Base-by-base conservation (phyloP, 805 yeast genomes). In the Peterozyma toletana region DNA sequence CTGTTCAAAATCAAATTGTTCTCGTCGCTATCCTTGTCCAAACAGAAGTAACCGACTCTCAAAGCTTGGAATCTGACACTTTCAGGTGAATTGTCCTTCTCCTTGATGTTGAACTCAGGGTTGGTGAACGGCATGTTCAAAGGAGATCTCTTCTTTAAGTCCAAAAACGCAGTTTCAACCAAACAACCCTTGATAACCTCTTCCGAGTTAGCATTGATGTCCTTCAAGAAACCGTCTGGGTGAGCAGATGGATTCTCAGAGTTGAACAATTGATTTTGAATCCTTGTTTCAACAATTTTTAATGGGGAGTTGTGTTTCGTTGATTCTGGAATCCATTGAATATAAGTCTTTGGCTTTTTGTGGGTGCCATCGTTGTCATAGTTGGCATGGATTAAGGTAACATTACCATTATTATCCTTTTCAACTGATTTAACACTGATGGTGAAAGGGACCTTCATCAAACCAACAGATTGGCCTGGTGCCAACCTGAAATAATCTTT, bases 21-120 rank as follows among this genome's bases (percentile, higher is more conserved):
- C 15, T 67, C 72, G 9, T 72, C 66, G 45, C 86, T 67, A 50
- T 91, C 97, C 53, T 75, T 77, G 62, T 93, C 99, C 61, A 88
- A 63, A 58, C 96, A 82, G 77, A 89, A 93, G 66, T 93, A 93
- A 30, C 99, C 99, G 38, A 87, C 91, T 68, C 99, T 80, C 64
- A 93, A 77, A 30, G 96, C 99, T 70, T 93, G 99, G 88, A 93
- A 93, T 65, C 99, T 79, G 30, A 86, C 88, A n/a, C 90, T 77
- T 62, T 90, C 95, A 38, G 80, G 77, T 3, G 78, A 75, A 31
- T 73, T 73, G 35, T 65, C 64, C 48, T 75, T 73, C 61, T 93
- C 97, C 53, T 75, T 71, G 51, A 89, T 83, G 57, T 74, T 73
- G 60, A 88, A 86, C 50, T 82, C 82, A 35, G 74, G 68, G 41